Evolutionary conservation across 768 basidiomycete genomes (phyloP).

Genomic region (Calocera viscosa): DNA sequence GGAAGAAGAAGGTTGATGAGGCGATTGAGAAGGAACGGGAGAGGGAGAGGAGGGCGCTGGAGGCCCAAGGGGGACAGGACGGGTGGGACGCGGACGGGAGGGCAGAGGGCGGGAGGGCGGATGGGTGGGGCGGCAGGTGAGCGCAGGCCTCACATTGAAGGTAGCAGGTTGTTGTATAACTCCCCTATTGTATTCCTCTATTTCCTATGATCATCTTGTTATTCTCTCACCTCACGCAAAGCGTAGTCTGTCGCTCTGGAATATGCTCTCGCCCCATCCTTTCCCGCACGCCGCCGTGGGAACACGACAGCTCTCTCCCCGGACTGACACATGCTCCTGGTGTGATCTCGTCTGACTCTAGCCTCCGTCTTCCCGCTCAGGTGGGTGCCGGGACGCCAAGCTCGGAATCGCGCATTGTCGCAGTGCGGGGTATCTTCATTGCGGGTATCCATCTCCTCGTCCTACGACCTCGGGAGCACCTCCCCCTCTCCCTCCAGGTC

Average conservation of each 20-base stretch:
- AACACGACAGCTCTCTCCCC: no score
- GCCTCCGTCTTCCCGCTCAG: no score
- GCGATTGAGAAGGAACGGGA: slow-evolving; percentile 8
- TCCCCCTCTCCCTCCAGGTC: background rate
- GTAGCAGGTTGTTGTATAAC: slow-evolving; percentile 17
- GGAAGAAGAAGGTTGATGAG: background rate
- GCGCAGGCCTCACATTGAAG: background rate
- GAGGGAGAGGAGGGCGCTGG: background rate
- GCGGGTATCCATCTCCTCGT: slow-evolving; percentile 3
- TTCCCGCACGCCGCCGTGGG: no score
- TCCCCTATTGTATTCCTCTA: slow-evolving; percentile 69
- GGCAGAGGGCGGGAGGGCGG: background rate
- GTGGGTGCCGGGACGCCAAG: slow-evolving; percentile 53
- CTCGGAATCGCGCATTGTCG: background rate
- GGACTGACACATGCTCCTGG: no score
- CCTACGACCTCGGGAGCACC: background rate
- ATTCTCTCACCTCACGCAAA: slow-evolving; percentile 54
- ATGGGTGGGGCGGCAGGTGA: background rate
- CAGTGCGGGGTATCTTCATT: slow-evolving; percentile 24
- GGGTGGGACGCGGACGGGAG: background rate
- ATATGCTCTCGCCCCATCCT: no score
- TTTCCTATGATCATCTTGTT: slow-evolving; percentile 71
- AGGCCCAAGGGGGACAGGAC: background rate
- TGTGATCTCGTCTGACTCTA: no score
- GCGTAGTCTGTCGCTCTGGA: no score